These are phyloP conservation scores for Marchantia paleacea DNA, from an alignment of 225 moss, liverwort and hornwort species.

Conservation along the genomic window DNA sequence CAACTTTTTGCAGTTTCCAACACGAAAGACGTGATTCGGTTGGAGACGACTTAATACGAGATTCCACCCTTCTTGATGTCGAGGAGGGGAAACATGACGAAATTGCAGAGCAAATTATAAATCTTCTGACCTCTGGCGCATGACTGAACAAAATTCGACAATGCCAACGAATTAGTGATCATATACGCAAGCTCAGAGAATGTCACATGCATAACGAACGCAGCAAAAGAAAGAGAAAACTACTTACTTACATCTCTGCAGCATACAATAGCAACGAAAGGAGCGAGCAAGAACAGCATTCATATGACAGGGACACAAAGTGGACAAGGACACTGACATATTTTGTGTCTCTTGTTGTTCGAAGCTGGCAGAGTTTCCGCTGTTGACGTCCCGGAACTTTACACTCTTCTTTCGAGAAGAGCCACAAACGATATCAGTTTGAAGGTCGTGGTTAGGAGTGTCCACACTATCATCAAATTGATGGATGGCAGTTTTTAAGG, in stretches of 20 bases:
- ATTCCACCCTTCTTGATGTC: constrained; percentile 56
- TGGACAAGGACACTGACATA: constrained; percentile 32
- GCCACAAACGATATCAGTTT: constrained; percentile 37
- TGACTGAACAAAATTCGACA: background rate
- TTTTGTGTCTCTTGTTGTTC: constrained; percentile 45
- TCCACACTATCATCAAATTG: constrained; percentile 30
- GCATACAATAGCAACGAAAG: too few species aligned
- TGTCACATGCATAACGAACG: background rate
- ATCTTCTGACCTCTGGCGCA: constrained; percentile 14
- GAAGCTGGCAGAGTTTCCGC: constrained; percentile 46
- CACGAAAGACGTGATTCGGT: constrained; percentile 48
- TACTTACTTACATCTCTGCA: background rate
- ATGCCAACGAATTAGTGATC: background rate
- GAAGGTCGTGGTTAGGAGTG: constrained; percentile 24
- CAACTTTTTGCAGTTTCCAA: constrained; percentile 52
- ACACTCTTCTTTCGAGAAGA: constrained; percentile 38
- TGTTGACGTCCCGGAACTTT: constrained; percentile 43
- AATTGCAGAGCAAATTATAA: constrained; percentile 19
- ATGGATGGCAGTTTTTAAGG: constrained; percentile 43
- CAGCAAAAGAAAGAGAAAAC: background rate
- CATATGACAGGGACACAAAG: too few species aligned
- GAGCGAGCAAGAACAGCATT: background rate
- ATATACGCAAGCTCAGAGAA: too few species aligned
- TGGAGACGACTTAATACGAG: constrained; percentile 41
- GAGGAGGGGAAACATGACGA: constrained; percentile 19